Evolutionary conservation across 2,329 filamentous ascomycete species (phyloP).

Genomic region (Fusarium gaditjirri): DNA sequence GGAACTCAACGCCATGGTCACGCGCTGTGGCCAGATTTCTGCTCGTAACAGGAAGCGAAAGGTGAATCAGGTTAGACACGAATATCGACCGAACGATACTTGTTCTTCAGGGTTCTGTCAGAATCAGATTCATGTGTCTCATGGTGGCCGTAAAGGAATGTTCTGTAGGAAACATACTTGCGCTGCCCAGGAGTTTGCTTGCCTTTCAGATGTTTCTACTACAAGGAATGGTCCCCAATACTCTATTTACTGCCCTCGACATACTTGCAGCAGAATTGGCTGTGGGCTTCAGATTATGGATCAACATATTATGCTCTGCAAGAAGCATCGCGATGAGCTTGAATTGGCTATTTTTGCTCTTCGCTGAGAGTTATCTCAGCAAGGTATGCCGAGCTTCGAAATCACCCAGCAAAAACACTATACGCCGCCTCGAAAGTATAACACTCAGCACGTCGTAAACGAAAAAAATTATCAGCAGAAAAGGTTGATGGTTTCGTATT

Average conservation of each 20-base stretch:
- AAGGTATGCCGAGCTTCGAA: too few relatives aligned
- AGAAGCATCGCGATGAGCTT: neutral
- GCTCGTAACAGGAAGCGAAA: neutral
- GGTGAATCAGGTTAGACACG: neutral
- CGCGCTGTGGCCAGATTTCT: neutral
- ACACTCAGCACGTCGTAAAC: neutral
- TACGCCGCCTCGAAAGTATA: neutral
- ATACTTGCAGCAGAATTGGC: constrained; percentile 2
- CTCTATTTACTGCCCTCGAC: constrained; percentile 14
- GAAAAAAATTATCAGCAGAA: accelerated
- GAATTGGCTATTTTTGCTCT: neutral
- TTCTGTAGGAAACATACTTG: constrained; percentile 39
- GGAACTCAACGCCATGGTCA: neutral
- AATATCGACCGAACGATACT: neutral
- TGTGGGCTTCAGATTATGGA: constrained; percentile 1
- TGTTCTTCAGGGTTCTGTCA: constrained; percentile 21
- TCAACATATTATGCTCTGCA: neutral
- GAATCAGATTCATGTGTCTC: neutral
- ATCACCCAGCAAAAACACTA: neutral
- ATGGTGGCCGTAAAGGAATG: neutral
- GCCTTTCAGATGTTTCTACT: constrained; percentile 18
- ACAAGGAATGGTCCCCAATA: neutral
- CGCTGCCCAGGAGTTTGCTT: constrained; percentile 19
- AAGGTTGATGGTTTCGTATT: neutral
- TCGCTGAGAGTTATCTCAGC: neutral